Evolutionary conservation across 495 filamentous ascomycete species (phyloP), one percentile per base, ranked within the genome.

Genomic region (Xylaria palmicola): DNA sequence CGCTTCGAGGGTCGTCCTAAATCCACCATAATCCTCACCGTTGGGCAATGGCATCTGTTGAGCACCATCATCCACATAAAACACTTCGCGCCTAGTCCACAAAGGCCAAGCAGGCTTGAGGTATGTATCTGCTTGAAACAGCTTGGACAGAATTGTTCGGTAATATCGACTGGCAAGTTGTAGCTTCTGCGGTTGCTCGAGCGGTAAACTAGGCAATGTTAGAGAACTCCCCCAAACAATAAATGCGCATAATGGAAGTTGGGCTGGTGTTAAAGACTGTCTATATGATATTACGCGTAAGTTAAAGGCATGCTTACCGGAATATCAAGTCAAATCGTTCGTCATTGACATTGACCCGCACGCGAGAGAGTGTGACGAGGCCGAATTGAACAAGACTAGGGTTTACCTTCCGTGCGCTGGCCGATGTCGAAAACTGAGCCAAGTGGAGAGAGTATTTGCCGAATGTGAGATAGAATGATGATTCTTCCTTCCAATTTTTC

Each of bases 251-350:
- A n/a, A n/a, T n/a, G n/a, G n/a, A n/a, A n/a, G n/a, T n/a, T n/a
- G n/a, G n/a, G n/a, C n/a, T n/a, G n/a, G n/a, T n/a, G n/a, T n/a
- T n/a, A n/a, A n/a, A n/a, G n/a, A n/a, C n/a, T n/a, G n/a, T n/a
- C n/a, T n/a, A n/a, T n/a, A n/a, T n/a, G n/a, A n/a, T n/a, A n/a
- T 20, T 27, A 17, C 37, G 10, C 9, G 5, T 22, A 24, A 36
- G 6, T 51, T 1, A 24, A 13, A 15, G 40, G 20, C 9, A 3
- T 12, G 64, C 80, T 76, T 78, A 90, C 81, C 91, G 85, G 68
- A 97, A 97, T 3, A 86, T 85, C 17, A 97, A 78, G 62, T 91
- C 88, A 71, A 98, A 91, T 19, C 88, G 86, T 75, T 98, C 92
- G 67, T 97, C 92, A 37, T 80, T 80, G 60, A 85, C 81, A 48